Conservation (phyloP, 2,329 filamentous ascomycete species). For the Aspergillus felis region DNA sequence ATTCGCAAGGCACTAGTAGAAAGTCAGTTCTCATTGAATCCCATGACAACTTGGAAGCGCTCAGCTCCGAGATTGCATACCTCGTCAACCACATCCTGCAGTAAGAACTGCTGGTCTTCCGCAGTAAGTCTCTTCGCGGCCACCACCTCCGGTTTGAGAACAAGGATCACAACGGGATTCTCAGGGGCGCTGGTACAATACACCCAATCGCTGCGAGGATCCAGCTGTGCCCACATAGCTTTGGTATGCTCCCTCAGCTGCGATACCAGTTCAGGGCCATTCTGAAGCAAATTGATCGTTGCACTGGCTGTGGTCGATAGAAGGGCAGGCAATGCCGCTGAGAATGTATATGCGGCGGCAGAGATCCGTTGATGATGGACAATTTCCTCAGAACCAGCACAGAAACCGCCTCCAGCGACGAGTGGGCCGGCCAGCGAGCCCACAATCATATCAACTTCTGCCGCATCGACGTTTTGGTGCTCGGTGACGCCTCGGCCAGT, state of each 20-base stretch:
- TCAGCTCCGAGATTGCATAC: conserved; percentile 49
- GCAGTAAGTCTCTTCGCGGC: conserved; percentile 62
- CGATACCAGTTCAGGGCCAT: conserved; percentile 74
- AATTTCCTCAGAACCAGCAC: conserved; percentile 84
- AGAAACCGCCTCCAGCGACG: conserved; percentile 92
- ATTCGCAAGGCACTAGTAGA: conserved; percentile 69
- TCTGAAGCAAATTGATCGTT: conserved; percentile 79
- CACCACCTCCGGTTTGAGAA: conserved; percentile 79
- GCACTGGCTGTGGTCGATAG: conserved; percentile 94
- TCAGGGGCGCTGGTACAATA: conserved; percentile 73
- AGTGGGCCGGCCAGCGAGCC: conserved; percentile 87
- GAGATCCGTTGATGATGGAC: conserved; percentile 95
- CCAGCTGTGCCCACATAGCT: conserved; percentile 78
- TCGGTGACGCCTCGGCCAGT: conserved; percentile 92
- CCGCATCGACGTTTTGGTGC: conserved; percentile 90
- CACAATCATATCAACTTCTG: conserved; percentile 94
- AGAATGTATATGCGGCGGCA: conserved; percentile 90
- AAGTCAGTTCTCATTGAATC: conserved; percentile 6
- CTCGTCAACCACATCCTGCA: conserved; percentile 96
- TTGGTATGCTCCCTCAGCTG: conserved; percentile 83
- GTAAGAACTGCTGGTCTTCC: conserved; percentile 75
- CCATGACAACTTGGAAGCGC: not conserved
- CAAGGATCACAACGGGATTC: conserved; percentile 82
- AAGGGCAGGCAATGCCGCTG: conserved; percentile 88
- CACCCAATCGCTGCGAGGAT: conserved; percentile 92